These are phyloP conservation scores for Aciculosporium take DNA, from an alignment of 2,329 filamentous ascomycete genomes.

Conservation along the genomic window DNA sequence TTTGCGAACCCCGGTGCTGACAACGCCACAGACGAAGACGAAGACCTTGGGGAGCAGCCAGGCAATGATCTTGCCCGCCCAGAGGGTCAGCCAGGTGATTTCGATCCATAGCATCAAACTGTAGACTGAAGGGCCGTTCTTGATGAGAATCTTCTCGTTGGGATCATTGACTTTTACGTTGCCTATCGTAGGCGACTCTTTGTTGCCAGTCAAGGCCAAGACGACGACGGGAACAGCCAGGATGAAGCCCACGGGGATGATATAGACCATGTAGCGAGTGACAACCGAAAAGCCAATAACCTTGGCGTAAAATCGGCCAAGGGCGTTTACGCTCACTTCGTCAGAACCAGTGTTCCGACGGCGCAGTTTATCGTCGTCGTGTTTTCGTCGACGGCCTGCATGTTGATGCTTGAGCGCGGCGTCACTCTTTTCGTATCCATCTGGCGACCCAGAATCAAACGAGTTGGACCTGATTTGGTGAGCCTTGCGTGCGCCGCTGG, in stretches of 20 bases:
- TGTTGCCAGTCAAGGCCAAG: slow-evolving; percentile 29
- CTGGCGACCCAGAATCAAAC: slow-evolving; percentile 17
- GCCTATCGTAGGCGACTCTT: slow-evolving; percentile 24
- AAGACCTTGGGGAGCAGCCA: slow-evolving; percentile 46
- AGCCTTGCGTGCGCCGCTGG: slow-evolving; percentile 37
- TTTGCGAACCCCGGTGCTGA: slow-evolving; percentile 56
- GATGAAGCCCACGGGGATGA: slow-evolving; percentile 46
- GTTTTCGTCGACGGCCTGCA: slow-evolving; percentile 36
- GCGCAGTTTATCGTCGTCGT: slow-evolving; percentile 21
- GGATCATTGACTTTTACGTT: slow-evolving; percentile 10
- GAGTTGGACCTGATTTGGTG: slow-evolving; percentile 21
- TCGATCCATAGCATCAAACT: slow-evolving; percentile 56
- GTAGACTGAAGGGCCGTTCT: slow-evolving; percentile 36
- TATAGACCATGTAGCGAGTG: slow-evolving; percentile 54
- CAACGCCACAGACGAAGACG: slow-evolving; percentile 55
- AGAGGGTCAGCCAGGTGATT: slow-evolving; percentile 52
- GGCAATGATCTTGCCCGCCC: slow-evolving; percentile 51
- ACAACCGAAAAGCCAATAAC: slow-evolving; percentile 49
- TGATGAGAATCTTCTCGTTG: neutral
- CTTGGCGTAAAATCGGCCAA: slow-evolving; percentile 52
- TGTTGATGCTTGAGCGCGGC: slow-evolving; percentile 20
- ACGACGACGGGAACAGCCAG: slow-evolving; percentile 49
- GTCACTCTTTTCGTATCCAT: slow-evolving; percentile 30
- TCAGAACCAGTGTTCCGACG: slow-evolving; percentile 33
- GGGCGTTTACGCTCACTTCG: slow-evolving; percentile 44